These are phyloP conservation scores for Trifolium subterraneum DNA, from an alignment of 306 rosid genomes.

Conservation along the genomic window DNA sequence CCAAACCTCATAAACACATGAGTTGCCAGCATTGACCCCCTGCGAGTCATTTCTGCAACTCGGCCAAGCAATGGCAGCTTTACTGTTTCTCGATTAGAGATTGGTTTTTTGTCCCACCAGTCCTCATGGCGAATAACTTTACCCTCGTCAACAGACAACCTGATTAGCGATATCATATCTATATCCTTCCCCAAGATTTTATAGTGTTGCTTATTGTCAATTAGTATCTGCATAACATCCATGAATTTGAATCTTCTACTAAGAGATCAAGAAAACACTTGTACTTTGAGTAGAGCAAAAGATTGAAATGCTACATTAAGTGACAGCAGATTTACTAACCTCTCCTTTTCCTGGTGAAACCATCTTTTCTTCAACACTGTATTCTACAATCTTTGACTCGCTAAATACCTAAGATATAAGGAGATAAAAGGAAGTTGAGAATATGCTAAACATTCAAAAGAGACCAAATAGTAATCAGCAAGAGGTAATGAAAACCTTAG, in stretches of 20 bases:
- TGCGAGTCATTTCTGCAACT: slow-evolving; percentile 63
- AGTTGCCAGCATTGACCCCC: slow-evolving; percentile 76
- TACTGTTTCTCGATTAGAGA: slow-evolving; percentile 70
- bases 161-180: slow-evolving; percentile 76
- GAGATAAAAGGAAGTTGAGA: slow-evolving; percentile 3
- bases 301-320: slow-evolving; percentile 1
- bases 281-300: slow-evolving; percentile 1
- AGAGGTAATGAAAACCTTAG: slow-evolving; percentile 57
- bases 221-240: slow-evolving; percentile 56
- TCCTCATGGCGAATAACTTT: slow-evolving; percentile 87
- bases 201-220: slow-evolving; percentile 74
- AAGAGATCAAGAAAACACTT: slow-evolving; percentile 36
- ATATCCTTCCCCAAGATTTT: slow-evolving; percentile 75
- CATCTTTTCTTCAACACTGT: slow-evolving; percentile 60
- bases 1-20: slow-evolving; percentile 86
- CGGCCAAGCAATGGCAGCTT: slow-evolving; percentile 69
- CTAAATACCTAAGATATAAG: slow-evolving; percentile 59
- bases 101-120: slow-evolving; percentile 87
- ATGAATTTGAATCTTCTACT: slow-evolving; percentile 28
- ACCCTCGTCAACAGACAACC: slow-evolving; percentile 65
- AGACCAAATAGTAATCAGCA: slow-evolving; percentile 17
- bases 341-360: slow-evolving; percentile 75
- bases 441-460: slow-evolving; percentile 25
- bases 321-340: slow-evolving; percentile 53
- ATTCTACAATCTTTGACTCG: slow-evolving; percentile 85